Percentiles rank a stretch among this genome's conserved stretches.
Evolutionary conservation across 2,329 filamentous ascomycete species (phyloP).

Genomic region (Penicillium brasilianum): DNA sequence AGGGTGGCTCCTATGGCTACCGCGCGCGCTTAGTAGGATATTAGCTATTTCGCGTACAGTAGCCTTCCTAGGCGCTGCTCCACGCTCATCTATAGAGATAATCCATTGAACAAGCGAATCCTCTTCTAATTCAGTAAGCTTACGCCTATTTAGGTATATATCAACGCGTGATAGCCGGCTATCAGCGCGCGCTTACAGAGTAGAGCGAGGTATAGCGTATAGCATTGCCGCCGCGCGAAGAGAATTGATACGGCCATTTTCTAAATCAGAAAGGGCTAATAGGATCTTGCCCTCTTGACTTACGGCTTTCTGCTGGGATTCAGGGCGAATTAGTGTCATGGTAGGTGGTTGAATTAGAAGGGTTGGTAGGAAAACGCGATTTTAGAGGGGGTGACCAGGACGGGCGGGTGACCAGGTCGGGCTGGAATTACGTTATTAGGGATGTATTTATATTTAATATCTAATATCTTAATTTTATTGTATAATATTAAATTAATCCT

Average conservation of each 20-base stretch:
- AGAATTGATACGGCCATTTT: not conserved
- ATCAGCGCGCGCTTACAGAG: not conserved
- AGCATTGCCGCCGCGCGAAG: not conserved
- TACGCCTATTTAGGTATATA: not conserved
- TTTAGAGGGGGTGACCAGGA: not conserved
- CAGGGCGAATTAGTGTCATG: constrained; percentile 3
- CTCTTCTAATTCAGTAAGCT: not conserved
- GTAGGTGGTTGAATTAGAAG: not conserved
- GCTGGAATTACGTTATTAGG: constrained; percentile 1
- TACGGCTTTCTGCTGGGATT: not conserved
- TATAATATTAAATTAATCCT: too few species aligned
- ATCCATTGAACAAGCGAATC: constrained; percentile 1
- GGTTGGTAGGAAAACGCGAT: not conserved
- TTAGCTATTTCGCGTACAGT: constrained; percentile 11
- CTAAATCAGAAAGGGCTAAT: not conserved
- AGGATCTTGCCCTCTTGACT: constrained; percentile 3
- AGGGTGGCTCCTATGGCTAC: not conserved
- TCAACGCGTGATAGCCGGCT: not conserved
- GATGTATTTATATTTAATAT: too few species aligned
- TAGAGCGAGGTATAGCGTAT: not conserved
- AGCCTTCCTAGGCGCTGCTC: not conserved
- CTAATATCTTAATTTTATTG: too few species aligned
- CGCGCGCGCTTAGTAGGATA: constrained; percentile 1
- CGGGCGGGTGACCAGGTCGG: not conserved
- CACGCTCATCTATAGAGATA: constrained; percentile 5